phyloP scores from a whole-genome alignment of 2,329 filamentous ascomycete species.

The Hawksworthiomyces lignivorus region DNA sequence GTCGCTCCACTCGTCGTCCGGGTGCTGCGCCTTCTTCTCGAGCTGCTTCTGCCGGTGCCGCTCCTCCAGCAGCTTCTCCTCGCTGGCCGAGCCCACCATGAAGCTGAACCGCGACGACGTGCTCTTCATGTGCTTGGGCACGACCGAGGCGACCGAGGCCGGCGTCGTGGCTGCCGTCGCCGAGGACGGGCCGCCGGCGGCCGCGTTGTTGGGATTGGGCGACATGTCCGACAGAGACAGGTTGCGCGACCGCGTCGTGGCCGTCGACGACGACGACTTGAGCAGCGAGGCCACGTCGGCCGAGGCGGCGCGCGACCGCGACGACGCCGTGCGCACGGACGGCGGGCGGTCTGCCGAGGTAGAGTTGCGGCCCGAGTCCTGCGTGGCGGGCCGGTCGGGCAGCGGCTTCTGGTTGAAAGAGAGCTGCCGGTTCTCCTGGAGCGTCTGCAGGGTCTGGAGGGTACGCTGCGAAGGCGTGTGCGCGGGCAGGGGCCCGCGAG shows the following conservation, averaged over 20 bases:
- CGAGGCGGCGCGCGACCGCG: conserved; percentile 25
- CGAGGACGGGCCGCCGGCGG: background rate
- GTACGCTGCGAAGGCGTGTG: conserved; percentile 4
- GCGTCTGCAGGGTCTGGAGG: conserved; percentile 13
- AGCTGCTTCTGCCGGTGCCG: conserved; percentile 60
- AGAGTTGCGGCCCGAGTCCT: conserved; percentile 27
- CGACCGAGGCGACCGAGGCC: conserved; percentile 29
- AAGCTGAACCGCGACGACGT: conserved; percentile 77
- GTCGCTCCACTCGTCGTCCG: conserved; percentile 19
- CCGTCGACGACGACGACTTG: conserved; percentile 26
- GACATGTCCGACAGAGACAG: conserved; percentile 44
- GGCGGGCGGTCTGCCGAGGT: conserved; percentile 22
- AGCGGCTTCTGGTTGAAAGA: conserved; percentile 17
- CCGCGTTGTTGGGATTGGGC: conserved; percentile 27
- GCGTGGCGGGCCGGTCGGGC: conserved; percentile 19
- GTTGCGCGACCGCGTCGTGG: conserved; percentile 41
- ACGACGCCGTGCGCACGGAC: conserved; percentile 24
- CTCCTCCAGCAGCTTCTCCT: conserved; percentile 65
- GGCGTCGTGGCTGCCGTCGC: conserved; percentile 7
- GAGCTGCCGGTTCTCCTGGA: conserved; percentile 14
- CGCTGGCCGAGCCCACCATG: conserved; percentile 61
- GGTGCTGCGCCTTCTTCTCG: conserved; percentile 43
- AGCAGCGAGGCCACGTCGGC: conserved; percentile 18
- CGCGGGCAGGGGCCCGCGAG: too few species aligned
- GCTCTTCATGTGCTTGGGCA: conserved; percentile 63